These are phyloP conservation scores for Magnolia officinalis DNA, from an alignment of 164 flowering plant species.

Conservation along the genomic window DNA sequence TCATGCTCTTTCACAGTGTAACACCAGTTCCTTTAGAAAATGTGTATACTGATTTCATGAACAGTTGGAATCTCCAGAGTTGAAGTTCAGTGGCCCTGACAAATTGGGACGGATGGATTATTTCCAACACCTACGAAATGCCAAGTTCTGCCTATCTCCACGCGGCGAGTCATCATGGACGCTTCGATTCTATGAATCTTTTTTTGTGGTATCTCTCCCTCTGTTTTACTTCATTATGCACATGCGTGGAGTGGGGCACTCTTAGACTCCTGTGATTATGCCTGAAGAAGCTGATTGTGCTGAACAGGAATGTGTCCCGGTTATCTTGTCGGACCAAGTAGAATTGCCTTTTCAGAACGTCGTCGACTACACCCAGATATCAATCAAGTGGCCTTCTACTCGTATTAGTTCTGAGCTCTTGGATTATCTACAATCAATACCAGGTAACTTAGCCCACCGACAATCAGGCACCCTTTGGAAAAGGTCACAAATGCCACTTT, in stretches of 20 bases:
- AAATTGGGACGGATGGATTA: conserved; percentile 72
- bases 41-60: conserved; percentile 34
- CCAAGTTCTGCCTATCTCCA: conserved; percentile 95
- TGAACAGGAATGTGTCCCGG: conserved; percentile 92
- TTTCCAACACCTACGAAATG: conserved; percentile 81
- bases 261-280: neutral
- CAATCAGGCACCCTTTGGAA: neutral
- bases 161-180: conserved; percentile 99
- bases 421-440: conserved; percentile 75
- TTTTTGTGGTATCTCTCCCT: conserved; percentile 65
- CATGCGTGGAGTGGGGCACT: neutral
- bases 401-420: conserved; percentile 64
- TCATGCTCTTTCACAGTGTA: neutral
- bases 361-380: conserved; percentile 70
- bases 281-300: conserved; percentile 6
- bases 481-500: neutral
- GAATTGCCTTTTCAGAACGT: conserved; percentile 91
- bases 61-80: conserved; percentile 98
- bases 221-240: neutral
- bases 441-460: conserved; percentile 41
- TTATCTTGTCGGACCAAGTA: conserved; percentile 80
- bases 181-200: conserved; percentile 89
- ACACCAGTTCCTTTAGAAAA: neutral
- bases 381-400: conserved; percentile 93
- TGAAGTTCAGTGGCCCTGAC: conserved; percentile 84